Conservation (phyloP, 1,284 basidiomycete genomes). For the Albatrellus sp. region DNA sequence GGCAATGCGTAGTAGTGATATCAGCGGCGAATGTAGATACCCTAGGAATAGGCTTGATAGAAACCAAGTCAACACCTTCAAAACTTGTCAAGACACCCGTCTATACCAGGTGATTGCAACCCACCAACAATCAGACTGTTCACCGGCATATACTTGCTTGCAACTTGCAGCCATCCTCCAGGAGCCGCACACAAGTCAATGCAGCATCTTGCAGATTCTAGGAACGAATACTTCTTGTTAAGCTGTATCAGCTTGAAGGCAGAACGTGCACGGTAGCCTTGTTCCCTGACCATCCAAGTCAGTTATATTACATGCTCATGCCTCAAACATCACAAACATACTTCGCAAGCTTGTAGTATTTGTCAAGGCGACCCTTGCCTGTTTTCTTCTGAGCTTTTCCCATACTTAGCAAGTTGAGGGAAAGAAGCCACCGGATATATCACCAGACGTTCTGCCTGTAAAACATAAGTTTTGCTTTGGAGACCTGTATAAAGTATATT, state of each 20-base stretch:
- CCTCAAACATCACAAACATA: constrained; percentile 22
- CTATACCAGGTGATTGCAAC: constrained; percentile 14
- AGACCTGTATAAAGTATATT: no score
- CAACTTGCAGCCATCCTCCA: constrained; percentile 98
- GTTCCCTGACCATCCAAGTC: constrained; percentile 52
- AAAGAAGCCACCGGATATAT: no score
- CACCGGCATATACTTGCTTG: constrained; percentile 95
- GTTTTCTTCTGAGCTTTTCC: constrained; percentile 79
- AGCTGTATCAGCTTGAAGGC: constrained; percentile 99
- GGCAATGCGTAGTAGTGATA: constrained; percentile 89
- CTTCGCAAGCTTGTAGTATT: constrained; percentile 93
- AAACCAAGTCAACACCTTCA: constrained; percentile 85
- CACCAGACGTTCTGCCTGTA: no score
- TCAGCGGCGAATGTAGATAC: constrained; percentile 91
- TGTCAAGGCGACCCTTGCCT: constrained; percentile 91
- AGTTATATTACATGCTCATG: no score
- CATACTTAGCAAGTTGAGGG: constrained; percentile 28
- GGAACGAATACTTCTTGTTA: constrained; percentile 94
- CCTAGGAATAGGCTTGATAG: constrained; percentile 93
- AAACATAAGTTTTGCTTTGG: no score
- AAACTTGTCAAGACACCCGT: not conserved
- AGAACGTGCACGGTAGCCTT: constrained; percentile 98
- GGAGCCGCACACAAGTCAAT: constrained; percentile 99
- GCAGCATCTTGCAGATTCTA: constrained; percentile 85
- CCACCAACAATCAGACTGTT: constrained; percentile 90